A percentile compares a stretch with the other conserved stretches of the same genome.
Evolutionary conservation across 345 rosid genomes (phyloP).

Genomic region (Populus euphratica): DNA sequence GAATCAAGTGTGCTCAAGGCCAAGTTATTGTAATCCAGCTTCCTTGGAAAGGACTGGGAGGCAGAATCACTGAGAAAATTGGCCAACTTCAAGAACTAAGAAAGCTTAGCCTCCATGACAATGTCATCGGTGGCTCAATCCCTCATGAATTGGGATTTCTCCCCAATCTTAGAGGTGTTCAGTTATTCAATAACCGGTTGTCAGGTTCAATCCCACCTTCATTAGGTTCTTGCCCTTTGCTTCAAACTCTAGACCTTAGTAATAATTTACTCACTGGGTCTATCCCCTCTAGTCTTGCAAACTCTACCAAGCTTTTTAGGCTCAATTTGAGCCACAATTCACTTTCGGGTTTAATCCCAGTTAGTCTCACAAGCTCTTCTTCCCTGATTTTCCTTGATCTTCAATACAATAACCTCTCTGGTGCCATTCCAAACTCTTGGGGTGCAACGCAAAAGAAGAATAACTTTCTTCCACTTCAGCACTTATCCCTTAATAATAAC

Average conservation of each 20-base stretch:
- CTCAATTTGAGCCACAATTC: slow-evolving; percentile 73
- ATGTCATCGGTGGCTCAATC: slow-evolving; percentile 18
- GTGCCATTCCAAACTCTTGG: slow-evolving; percentile 57
- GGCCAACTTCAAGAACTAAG: slow-evolving; percentile 26
- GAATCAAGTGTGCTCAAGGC: slow-evolving; percentile 31
- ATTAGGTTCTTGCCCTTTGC: slow-evolving; percentile 57
- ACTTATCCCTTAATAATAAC: too few relatives aligned
- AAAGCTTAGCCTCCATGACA: slow-evolving; percentile 27
- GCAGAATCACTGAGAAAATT: slow-evolving; percentile 25
- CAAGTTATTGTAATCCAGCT: slow-evolving; percentile 30
- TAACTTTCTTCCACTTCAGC: slow-evolving; percentile 20
- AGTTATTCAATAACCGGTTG: slow-evolving; percentile 21
- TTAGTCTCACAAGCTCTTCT: slow-evolving; percentile 38
- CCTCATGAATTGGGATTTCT: slow-evolving; percentile 18
- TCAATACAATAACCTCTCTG: slow-evolving; percentile 70
- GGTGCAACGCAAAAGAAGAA: slow-evolving; percentile 23
- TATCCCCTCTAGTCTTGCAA: slow-evolving; percentile 20
- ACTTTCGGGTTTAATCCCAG: slow-evolving; percentile 56
- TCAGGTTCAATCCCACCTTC: slow-evolving; percentile 53
- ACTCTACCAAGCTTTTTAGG: slow-evolving; percentile 20
- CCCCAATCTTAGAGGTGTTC: slow-evolving; percentile 27
- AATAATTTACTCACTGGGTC: slow-evolving; percentile 17
- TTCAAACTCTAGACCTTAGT: slow-evolving; percentile 59
- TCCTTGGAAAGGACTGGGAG: slow-evolving; percentile 26
- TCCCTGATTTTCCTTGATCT: slow-evolving; percentile 67